Percentiles rank a stretch among this genome's conserved stretches.
Conservation (phyloP, 2,329 filamentous ascomycete genomes). For the Penicillium sp. region DNA sequence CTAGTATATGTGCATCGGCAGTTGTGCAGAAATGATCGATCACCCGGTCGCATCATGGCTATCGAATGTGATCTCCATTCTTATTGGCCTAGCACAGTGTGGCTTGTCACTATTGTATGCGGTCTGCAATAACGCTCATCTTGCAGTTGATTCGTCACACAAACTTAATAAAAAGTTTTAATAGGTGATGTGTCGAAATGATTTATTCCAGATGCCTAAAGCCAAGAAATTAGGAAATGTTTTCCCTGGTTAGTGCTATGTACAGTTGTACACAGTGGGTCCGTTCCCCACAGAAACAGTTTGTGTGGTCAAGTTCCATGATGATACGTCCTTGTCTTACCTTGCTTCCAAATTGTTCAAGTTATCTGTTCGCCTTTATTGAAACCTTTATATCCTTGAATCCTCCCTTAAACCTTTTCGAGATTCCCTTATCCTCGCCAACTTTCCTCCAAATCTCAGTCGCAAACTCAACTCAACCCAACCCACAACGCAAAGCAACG, state of each 20-base stretch:
- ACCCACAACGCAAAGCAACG: background rate
- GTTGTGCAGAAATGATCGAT: background rate
- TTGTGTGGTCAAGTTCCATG: constrained; percentile 2
- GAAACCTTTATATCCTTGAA: background rate
- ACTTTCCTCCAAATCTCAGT: background rate
- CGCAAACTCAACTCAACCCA: background rate
- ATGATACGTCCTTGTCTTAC: constrained; percentile 6
- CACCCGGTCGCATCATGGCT: background rate
- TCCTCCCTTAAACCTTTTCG: background rate
- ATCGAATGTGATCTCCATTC: background rate
- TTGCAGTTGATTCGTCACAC: constrained; percentile 6
- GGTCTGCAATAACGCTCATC: background rate
- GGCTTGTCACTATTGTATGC: constrained; percentile 3
- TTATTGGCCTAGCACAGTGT: background rate
- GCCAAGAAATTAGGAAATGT: background rate
- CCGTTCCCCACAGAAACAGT: background rate
- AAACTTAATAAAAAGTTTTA: background rate
- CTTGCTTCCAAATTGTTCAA: background rate
- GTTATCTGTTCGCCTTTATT: background rate
- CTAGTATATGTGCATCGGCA: background rate
- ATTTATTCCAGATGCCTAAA: background rate
- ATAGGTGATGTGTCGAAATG: background rate
- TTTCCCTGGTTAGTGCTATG: background rate
- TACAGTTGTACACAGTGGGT: background rate
- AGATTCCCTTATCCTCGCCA: background rate